Evolutionary conservation across 345 rosid genomes (phyloP), one percentile per base, ranked within the genome.

Genomic region (Zanthoxylum bungeanum): DNA sequence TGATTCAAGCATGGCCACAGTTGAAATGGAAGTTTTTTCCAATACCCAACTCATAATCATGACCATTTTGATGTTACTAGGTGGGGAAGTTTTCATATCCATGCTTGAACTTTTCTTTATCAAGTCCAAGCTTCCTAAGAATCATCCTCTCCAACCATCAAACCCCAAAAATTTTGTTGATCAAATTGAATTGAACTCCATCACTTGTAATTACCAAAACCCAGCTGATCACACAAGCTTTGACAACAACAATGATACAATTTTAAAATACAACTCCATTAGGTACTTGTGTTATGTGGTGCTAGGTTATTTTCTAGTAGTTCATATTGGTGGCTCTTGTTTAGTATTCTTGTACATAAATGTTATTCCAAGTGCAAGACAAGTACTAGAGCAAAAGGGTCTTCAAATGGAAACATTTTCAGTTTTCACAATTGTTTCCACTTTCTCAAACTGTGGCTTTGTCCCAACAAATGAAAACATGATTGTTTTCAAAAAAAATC

Each of bases 11-110:
- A 86, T 93, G 97, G 83, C 89, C 22, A 81, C 93, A 0, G 78
- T 93, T 0, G 93, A 93, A 73, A 88, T 93, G 96, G 98, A 93
- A 76, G 89, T 80, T 68, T 90, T 89, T 74, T 90, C 97, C 5
- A 87, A 86, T 36, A 1, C 77, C 47, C 93, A 92, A 66, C 92
- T 92, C 53, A 25, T 85, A 4, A 1, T 90, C 47, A 14, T 93
- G 31, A 86, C 85, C 16, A 19, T 85, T 49, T 66, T 92, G 34
- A 88, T 88, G 90, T 59, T 88, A 8, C 19, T 80, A 0, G 96
- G 98, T 0, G 94, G 92, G 0, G 96, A 88, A 24, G 73, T 88
- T 71, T 88, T 90, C 82, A 61, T 77, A n/a, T 92, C 96, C 57
- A 74, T 87, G 66, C 76, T 88, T 30, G 66, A 12, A 1, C 80